These are phyloP conservation scores for Lyophyllum shimeji DNA, from an alignment of 768 basidiomycete genomes.

Conservation along the genomic window DNA sequence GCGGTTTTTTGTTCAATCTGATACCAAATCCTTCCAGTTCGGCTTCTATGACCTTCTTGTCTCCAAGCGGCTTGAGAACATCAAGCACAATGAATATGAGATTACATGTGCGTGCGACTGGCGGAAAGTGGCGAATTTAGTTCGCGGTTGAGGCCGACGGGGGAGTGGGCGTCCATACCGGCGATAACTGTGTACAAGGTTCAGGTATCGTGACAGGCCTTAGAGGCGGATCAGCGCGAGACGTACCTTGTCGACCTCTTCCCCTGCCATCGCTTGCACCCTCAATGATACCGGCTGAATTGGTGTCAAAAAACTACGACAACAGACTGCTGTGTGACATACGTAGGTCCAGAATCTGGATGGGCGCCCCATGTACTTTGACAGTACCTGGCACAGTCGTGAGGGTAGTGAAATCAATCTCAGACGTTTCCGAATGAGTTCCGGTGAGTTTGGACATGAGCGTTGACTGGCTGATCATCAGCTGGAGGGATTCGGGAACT, in stretches of 20 bases:
- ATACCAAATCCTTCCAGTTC: conserved; percentile 99
- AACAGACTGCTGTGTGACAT: conserved; percentile 27
- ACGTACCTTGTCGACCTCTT: conserved; percentile 88
- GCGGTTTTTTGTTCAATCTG: conserved; percentile 92
- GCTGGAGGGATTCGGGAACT: not conserved
- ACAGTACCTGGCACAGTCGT: conserved; percentile 95
- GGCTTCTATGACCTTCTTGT: conserved; percentile 86
- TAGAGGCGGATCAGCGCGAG: conserved; percentile 12
- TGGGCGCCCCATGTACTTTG: conserved; percentile 93
- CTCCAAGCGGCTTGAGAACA: conserved; percentile 95
- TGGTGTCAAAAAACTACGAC: not conserved
- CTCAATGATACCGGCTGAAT: conserved; percentile 91
- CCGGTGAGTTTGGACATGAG: conserved; percentile 96
- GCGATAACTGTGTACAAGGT: conserved; percentile 58
- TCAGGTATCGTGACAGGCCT: not conserved
- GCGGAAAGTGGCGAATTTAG: conserved; percentile 10
- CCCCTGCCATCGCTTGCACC: conserved; percentile 96
- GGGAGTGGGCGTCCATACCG: conserved; percentile 45
- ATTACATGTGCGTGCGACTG: conserved; percentile 97
- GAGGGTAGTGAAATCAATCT: conserved; percentile 95
- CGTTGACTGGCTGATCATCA: conserved; percentile 58
- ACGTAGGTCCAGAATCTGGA: conserved; percentile 94
- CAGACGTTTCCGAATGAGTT: conserved; percentile 93
- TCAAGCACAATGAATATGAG: conserved; percentile 98
- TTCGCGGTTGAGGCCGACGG: conserved; percentile 9